Evolutionary conservation across 495 filamentous ascomycete species (phyloP).

Genomic region (Aspergillus bertholletiae): DNA sequence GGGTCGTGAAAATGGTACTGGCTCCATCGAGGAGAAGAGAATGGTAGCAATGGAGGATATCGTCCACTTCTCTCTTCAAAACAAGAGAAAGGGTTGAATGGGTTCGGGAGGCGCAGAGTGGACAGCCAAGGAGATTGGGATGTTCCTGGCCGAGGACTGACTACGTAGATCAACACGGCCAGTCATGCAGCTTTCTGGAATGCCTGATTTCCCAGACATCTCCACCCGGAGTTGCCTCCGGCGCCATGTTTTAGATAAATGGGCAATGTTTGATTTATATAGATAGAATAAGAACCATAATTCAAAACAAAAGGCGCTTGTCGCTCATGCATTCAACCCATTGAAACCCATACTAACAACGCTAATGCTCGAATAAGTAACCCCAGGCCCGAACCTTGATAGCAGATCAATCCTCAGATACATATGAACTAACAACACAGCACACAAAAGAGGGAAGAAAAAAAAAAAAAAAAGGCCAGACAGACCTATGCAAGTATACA

Average conservation of each 20-base stretch:
- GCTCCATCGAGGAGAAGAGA: constrained; percentile 18
- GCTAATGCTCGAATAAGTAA: too few relatives aligned
- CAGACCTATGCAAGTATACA: not conserved
- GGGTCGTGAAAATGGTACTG: constrained; percentile 10
- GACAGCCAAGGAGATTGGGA: constrained; percentile 3
- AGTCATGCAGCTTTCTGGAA: constrained; percentile 20
- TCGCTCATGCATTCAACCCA: too few relatives aligned
- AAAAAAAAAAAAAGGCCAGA: not conserved
- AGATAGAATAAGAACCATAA: not conserved
- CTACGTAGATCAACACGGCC: constrained; percentile 25
- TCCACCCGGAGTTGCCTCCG: not conserved
- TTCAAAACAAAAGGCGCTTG: too few relatives aligned
- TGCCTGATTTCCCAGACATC: constrained; percentile 2
- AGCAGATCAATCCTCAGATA: too few relatives aligned
- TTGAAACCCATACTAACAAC: too few relatives aligned
- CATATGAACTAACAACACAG: too few relatives aligned
- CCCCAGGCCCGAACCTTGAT: too few relatives aligned
- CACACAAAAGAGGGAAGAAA: not conserved
- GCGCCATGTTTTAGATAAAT: not conserved
- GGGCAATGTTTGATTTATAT: not conserved
- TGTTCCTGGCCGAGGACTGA: constrained; percentile 11
- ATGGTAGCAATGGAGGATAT: not conserved
- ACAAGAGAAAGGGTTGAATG: not conserved
- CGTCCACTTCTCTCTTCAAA: not conserved
- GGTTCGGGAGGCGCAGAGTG: constrained; percentile 1